Base-by-base conservation (phyloP, 805 yeast genomes). In the Candida gorgasii region DNA sequence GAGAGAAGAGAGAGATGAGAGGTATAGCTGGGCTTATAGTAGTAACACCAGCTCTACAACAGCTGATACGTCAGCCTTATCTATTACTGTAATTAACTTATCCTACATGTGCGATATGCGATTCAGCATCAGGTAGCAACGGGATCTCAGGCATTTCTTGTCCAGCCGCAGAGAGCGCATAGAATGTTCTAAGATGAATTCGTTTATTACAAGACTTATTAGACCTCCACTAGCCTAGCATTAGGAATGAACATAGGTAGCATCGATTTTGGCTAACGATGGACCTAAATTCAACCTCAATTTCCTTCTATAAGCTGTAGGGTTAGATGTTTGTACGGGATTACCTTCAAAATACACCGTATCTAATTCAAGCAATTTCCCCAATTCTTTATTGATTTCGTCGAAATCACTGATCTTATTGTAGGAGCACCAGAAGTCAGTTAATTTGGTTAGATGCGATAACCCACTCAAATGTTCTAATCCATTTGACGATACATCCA, bases 321-420 rank as follows among this genome's bases (percentile, higher is more conserved):
- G 80, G 51, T 85, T 84, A 15, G 76, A 59, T 20, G 65, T 51
- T 54, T 93, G 97, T 14, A 93, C 61, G 3, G 98, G 98, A 58
- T 92, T 92, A 7, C 93, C 92, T 64, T 93, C 99, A 49, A 93
- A 80, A 59, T 93, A 93, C 4, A 93, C 96, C 0, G 96, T 89
- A 39, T 89, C 95, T 40, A 93, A 69, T 5, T 76, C 69, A 1
- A 79, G 76, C 39, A 88, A 67, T 29, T 68, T 67, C 11, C 81
- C 79, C 46, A 93, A 72, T 57, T 88, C 82, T 15, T 74, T 61
- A 39, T 79, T 82, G 35, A 93, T 66, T 39, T 88, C 83, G 24
- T 82, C 80, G 62, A 86, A 90, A 30, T 79, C 70, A 24, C 78
- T 75, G 16, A 93, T 61, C 53, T 77, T 62, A 62, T 92, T 93